Conservation (phyloP, 116 monocot species). For the Dioscorea cayenensis region DNA sequence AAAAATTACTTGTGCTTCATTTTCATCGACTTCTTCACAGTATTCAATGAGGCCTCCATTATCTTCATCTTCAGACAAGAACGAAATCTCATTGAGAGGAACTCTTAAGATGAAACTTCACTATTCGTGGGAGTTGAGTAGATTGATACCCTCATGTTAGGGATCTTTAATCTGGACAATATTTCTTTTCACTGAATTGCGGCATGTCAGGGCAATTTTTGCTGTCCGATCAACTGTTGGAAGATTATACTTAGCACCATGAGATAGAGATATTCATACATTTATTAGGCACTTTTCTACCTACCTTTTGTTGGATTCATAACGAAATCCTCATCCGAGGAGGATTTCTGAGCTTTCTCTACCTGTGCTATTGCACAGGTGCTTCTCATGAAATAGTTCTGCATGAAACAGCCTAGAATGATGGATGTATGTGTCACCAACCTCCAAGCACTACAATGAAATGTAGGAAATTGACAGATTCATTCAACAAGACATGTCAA, state of each 20-base stretch:
- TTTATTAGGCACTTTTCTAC: background rate
- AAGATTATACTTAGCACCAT: background rate
- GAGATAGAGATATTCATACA: background rate
- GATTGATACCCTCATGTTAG: constrained; percentile 7
- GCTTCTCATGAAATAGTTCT: constrained; percentile 20
- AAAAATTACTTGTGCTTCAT: constrained; percentile 13
- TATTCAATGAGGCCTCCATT: constrained; percentile 18
- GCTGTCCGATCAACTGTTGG: constrained; percentile 5
- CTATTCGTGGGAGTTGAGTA: background rate
- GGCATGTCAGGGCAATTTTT: constrained; percentile 21
- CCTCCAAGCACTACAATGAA: constrained; percentile 21
- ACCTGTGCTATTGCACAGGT: constrained; percentile 29
- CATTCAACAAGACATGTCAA: background rate
- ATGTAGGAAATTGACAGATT: background rate
- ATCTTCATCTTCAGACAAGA: constrained; percentile 7
- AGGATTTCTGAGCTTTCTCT: background rate
- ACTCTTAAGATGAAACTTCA: background rate
- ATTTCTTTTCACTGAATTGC: constrained; percentile 17
- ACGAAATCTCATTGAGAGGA: background rate
- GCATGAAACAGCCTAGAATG: constrained; percentile 18
- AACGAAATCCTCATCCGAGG: background rate
- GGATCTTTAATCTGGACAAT: constrained; percentile 10
- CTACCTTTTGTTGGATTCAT: background rate
- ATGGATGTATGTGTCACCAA: constrained; percentile 9
- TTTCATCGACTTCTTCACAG: constrained; percentile 11